Conservation (phyloP, 805 yeast genomes). For the Metschnikowia noctiluminum region DNA sequence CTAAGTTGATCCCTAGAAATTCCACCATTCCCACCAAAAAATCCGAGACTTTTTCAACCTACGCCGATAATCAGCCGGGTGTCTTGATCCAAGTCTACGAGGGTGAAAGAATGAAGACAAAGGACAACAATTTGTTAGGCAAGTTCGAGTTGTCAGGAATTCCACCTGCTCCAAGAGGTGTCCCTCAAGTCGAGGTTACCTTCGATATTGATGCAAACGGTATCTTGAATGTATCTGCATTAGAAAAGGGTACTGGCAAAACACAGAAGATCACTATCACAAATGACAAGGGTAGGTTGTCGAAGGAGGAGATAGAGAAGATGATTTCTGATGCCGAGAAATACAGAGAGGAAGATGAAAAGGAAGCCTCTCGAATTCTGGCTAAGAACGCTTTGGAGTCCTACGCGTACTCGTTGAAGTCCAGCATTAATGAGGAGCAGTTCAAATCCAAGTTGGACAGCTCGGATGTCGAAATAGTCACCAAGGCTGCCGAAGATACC, state of each 20-base stretch:
- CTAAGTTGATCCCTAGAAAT: conserved; percentile 90
- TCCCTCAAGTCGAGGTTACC: conserved; percentile 88
- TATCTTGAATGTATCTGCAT: conserved; percentile 79
- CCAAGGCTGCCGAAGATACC: conserved; percentile 12
- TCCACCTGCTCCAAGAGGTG: conserved; percentile 91
- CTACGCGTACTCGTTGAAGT: conserved; percentile 79
- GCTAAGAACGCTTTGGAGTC: conserved; percentile 86
- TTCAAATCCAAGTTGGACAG: conserved; percentile 24
- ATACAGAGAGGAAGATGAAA: conserved; percentile 87
- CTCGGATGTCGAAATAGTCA: conserved; percentile 11
- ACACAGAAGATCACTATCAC: conserved; percentile 86
- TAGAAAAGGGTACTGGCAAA: conserved; percentile 94
- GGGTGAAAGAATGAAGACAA: conserved; percentile 94
- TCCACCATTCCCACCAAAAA: conserved; percentile 94
- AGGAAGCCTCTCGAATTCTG: conserved; percentile 78
- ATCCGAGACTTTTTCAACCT: conserved; percentile 93
- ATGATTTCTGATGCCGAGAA: conserved; percentile 98
- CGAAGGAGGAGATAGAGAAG: conserved; percentile 92
- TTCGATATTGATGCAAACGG: conserved; percentile 86
- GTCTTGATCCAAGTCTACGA: conserved; percentile 91
- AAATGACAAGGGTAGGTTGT: conserved; percentile 90
- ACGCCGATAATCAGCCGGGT: conserved; percentile 94
- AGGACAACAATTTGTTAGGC: conserved; percentile 87
- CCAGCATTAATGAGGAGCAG: conserved; percentile 46
- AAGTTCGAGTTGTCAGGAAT: conserved; percentile 83